Conservation (phyloP, 441 rosid genomes). For the Arabidopsis lyrata region DNA sequence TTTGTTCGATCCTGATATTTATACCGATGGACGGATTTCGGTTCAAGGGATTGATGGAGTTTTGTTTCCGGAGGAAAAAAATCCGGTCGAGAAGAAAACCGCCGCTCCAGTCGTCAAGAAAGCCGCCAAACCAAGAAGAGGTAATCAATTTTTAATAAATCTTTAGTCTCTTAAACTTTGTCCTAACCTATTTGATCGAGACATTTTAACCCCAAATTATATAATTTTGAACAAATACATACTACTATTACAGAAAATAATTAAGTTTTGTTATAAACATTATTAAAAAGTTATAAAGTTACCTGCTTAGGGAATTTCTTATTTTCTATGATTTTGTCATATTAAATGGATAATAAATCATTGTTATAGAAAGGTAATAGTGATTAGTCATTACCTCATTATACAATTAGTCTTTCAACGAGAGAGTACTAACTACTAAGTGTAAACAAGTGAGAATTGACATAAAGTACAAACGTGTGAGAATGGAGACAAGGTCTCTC, state of each 20-base stretch:
- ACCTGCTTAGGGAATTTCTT: neutral
- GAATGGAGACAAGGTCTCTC: conserved; percentile 38
- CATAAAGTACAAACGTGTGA: conserved; percentile 26
- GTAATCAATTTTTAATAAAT: conserved; percentile 35
- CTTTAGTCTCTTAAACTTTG: conserved; percentile 12
- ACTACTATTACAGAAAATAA: neutral
- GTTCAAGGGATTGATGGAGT: conserved; percentile 97
- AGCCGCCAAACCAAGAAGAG: conserved; percentile 83
- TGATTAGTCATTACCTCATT: conserved; percentile 3
- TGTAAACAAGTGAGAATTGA: conserved; percentile 28
- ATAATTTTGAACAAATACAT: neutral
- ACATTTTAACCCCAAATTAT: conserved; percentile 23
- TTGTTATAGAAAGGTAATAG: conserved; percentile 23
- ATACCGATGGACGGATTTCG: conserved; percentile 94
- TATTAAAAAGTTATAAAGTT: neutral
- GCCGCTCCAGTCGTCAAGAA: conserved; percentile 42
- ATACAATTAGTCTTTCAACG: conserved; percentile 29
- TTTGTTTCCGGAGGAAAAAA: conserved; percentile 75
- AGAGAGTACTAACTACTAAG: conserved; percentile 2
- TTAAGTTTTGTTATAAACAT: neutral
- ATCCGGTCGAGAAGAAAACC: conserved; percentile 46
- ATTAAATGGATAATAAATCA: conserved; percentile 11
- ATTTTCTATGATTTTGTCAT: conserved; percentile 6
- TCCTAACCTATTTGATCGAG: conserved; percentile 2
- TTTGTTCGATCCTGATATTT: conserved; percentile 93